Conservation (phyloP, 495 filamentous ascomycete genomes). For the Aspergillus indologenus region DNA sequence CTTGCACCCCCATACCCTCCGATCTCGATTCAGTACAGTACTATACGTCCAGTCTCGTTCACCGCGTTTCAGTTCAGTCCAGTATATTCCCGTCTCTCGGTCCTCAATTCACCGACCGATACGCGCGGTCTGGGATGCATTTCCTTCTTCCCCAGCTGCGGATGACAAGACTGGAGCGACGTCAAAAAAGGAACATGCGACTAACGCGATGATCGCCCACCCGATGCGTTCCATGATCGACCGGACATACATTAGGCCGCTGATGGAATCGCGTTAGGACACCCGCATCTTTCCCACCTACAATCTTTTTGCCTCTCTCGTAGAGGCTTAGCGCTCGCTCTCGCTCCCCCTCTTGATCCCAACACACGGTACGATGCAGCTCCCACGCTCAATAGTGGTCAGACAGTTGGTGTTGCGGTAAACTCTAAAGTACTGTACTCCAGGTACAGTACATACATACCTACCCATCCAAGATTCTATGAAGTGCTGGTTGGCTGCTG, state of each 20-base stretch:
- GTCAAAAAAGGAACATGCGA: slow-evolving; percentile 13
- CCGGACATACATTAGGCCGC: slow-evolving; percentile 15
- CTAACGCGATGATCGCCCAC: slow-evolving; percentile 15
- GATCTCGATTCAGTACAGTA: too few species aligned
- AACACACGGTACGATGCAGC: neutral
- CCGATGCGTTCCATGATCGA: slow-evolving; percentile 17
- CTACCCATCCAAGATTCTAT: neutral
- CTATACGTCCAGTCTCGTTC: neutral
- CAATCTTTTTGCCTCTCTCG: neutral
- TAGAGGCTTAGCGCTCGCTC: neutral
- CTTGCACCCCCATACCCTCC: neutral
- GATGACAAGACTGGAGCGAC: slow-evolving; percentile 4
- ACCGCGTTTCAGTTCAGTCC: neutral
- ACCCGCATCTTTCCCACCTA: neutral
- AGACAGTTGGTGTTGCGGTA: neutral
- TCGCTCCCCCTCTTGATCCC: neutral
- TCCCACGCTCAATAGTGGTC: neutral
- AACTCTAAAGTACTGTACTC: too few species aligned
- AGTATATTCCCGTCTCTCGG: neutral
- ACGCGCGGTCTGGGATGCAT: neutral
- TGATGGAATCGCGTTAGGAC: slow-evolving; percentile 9
- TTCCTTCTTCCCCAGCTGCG: neutral
- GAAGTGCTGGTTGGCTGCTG: neutral
- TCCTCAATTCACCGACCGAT: neutral
- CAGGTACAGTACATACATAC: too few species aligned